Conservation (phyloP, 2,329 filamentous ascomycete genomes). For the Aspergillus sclerotialis region DNA sequence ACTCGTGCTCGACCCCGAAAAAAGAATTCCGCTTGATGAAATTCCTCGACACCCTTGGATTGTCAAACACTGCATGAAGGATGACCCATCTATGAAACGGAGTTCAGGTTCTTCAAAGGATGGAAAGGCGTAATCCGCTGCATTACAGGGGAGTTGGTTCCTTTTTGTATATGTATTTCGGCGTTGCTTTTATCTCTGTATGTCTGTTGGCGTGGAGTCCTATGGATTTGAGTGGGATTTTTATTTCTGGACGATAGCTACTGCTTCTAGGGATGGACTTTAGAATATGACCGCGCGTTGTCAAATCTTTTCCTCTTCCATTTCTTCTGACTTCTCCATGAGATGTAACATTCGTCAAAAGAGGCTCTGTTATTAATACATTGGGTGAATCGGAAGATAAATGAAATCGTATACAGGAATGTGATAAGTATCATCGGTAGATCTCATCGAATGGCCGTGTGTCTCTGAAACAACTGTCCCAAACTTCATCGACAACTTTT, state of each 20-base stretch:
- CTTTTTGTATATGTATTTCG: constrained; percentile 14
- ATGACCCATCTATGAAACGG: constrained; percentile 39
- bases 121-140: constrained; percentile 19
- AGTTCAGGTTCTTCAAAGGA: constrained; percentile 33
- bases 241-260: background rate
- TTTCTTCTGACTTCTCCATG: background rate
- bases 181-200: too few species aligned
- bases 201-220: too few species aligned
- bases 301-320: background rate
- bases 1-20: constrained; percentile 86
- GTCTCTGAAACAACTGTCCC: constrained; percentile 93
- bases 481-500: constrained; percentile 92
- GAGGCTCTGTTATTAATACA: too few species aligned
- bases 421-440: constrained; percentile 52
- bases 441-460: constrained; percentile 96
- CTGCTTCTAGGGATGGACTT: background rate
- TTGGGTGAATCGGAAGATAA: too few species aligned
- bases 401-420: background rate
- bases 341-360: too few species aligned
- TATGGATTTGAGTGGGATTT: background rate
- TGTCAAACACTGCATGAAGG: constrained; percentile 76
- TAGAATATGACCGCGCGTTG: background rate
- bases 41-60: constrained; percentile 94
- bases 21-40: constrained; percentile 82
- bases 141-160: constrained; percentile 15